Evolutionary conservation across 352 stramenopile genomes (phyloP).

Genomic region (Blastocystis sp.): DNA sequence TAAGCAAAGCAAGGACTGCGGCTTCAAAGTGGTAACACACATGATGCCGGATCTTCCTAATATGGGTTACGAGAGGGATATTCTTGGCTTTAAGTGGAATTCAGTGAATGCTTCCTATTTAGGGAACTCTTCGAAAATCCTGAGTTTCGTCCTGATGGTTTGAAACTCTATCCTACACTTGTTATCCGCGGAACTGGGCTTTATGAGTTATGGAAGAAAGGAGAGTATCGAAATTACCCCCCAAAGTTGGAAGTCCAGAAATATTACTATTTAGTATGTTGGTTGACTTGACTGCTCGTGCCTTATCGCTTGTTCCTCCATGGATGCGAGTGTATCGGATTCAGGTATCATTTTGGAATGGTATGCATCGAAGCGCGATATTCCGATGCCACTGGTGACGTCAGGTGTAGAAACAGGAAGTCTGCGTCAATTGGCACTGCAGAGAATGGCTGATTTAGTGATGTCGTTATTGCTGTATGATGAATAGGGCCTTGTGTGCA

Average conservation of each 20-base stretch:
- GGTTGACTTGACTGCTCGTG: constrained; percentile 82
- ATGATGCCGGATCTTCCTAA: constrained; percentile 96
- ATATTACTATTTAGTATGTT: constrained; percentile 62
- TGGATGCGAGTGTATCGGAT: constrained; percentile 91
- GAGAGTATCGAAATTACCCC: constrained; percentile 82
- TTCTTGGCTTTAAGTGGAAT: constrained; percentile 76
- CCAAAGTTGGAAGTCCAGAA: constrained; percentile 70
- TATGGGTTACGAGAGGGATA: constrained; percentile 88
- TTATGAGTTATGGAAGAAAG: constrained; percentile 94
- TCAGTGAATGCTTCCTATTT: neutral
- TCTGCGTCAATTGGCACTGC: constrained; percentile 82
- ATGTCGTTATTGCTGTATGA: neutral
- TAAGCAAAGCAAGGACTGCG: constrained; percentile 81
- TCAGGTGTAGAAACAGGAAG: constrained; percentile 90
- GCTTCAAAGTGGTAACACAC: constrained; percentile 93
- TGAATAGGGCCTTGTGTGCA: constrained; percentile 74
- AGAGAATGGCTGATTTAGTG: constrained; percentile 82
- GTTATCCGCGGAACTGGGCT: constrained; percentile 90
- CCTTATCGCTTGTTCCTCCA: constrained; percentile 85
- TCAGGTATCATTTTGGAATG: constrained; percentile 66
- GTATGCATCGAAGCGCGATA: constrained; percentile 71
- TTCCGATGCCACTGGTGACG: constrained; percentile 92
- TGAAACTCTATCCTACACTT: constrained; percentile 92
- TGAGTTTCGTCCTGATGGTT: constrained; percentile 82
- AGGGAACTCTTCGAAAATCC: constrained; percentile 92